Base-by-base conservation (phyloP, 768 basidiomycete species). In the Sistotremastrum niveocremeum region DNA sequence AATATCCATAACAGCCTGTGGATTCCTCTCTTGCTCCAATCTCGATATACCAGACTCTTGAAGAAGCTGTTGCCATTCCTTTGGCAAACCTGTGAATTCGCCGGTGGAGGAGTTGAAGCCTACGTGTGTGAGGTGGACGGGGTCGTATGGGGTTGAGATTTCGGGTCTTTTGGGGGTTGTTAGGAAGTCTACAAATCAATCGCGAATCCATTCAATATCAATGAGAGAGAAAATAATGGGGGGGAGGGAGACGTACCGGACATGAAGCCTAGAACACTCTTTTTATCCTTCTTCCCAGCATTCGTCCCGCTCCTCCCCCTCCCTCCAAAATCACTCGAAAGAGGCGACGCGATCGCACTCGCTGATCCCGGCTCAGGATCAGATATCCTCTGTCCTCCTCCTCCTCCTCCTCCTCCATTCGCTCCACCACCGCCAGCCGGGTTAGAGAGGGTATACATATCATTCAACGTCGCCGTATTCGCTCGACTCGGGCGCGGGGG, bases 21-120 rank as follows among this genome's bases (percentile, higher is more conserved):
- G 95, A 57, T 98, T 93, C 70, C 87, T 90, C 64, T 95, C 93
- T 68, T 99, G 95, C 64, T 99, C 91, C 28, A 68, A 72, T 55
- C 84, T 78, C 36, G 89, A 91, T 59, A 98, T 97, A 45, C 95
- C 95, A 51, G 84, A 88, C 62, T 97, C 91, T 63, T 89, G 88
- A 41, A 99, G 65, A 4, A 97, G 73, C 62, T 97, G 89, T 59
- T 99, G 95, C 95, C 95, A 99, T 67, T 98, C 94, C 63, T 94
- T 94, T 3, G 95, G 95, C 33, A 99, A 72, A 2, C 95, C 95
- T 6, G 89, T 91, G 66, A 93, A 98, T 65, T 99, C 94, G 48
- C 95, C 95, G 0, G 94, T 98, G 47, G 89, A 94, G 5, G 88
- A 87, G 64, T 99, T 97, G 78, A 97, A 98, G 49, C 94, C 94